Base-by-base conservation (phyloP, 2,329 filamentous ascomycete species). In the Beauveria sp. region DNA sequence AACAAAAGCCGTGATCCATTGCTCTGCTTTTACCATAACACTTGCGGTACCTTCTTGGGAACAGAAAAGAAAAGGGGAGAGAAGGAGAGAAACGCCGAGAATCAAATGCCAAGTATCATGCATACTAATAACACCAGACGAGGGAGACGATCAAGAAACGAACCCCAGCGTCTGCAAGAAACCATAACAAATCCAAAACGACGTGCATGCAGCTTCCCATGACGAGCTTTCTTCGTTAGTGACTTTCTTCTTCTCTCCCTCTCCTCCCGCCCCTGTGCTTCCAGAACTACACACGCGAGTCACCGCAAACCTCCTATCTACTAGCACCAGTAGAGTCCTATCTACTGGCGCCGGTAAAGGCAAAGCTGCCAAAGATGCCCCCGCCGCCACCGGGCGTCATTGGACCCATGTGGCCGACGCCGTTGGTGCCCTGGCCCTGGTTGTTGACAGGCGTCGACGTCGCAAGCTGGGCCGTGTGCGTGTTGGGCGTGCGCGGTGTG, bases 381-480 rank as follows among this genome's bases (percentile, higher is more conserved):
- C 87, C 87, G 2, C 86, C 86, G 22, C 86, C 88, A 28, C 90
- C 89, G 1, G 91, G 91, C 8, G 91, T 95, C 82, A 92, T 87
- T 42, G 88, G 84, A 3, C 88, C 88, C 72, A 88, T 85, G 57
- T 81, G 79, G 31, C 70, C 74, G 70, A 80, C 75, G 58, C 78
- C 83, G 69, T 81, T 87, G 66, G 79, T 83, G 16, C 42, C 51
- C 73, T 85, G 82, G 9, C 20, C 31, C 66, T 84, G 79, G 61
- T 75, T 75, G 66, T 81, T 79, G 18, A 76, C 73, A 9, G 76
- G 79, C 16, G 80, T 79, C 28, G 80, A 82, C 46, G 75, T 79
- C 28, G 73, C 80, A 31, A 83, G 74, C 28, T 77, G 77, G 52
- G 74, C 79, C 64, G 72, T 79, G 64, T 71, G 88, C 14, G 90